Evolutionary conservation across 257 asterid species (phyloP).

Genomic region (Orobanche coerulescens): DNA sequence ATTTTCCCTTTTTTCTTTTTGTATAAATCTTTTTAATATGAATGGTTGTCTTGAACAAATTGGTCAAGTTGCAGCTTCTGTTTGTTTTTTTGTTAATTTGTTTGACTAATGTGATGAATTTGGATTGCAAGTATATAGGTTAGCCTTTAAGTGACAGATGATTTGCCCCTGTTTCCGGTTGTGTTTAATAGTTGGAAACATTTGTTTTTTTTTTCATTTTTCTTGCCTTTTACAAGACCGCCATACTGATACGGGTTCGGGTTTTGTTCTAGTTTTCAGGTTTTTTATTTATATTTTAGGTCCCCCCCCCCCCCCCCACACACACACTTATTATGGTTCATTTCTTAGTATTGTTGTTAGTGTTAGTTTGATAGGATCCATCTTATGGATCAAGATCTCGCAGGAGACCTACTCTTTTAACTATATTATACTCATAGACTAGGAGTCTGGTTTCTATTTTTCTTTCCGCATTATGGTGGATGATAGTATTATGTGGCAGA

Average conservation of each 20-base stretch:
- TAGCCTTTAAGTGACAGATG: neutral
- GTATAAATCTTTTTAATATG: neutral
- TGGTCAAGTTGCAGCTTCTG: constrained; percentile 17
- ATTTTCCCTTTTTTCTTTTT: neutral
- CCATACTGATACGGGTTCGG: too few relatives aligned
- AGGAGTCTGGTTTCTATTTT: neutral
- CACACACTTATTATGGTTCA: too few relatives aligned
- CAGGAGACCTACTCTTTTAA: neutral
- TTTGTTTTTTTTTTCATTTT: too few relatives aligned
- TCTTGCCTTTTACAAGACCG: too few relatives aligned
- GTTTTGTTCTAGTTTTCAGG: too few relatives aligned
- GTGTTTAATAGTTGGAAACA: neutral
- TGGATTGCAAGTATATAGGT: neutral
- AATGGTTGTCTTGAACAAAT: neutral
- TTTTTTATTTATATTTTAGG: too few relatives aligned
- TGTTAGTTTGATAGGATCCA: too few relatives aligned
- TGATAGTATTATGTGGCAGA: constrained; percentile 9
- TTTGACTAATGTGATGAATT: constrained; percentile 5
- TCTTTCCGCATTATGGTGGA: neutral
- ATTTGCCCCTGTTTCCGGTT: neutral
- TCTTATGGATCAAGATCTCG: too few relatives aligned
- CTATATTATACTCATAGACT: neutral
- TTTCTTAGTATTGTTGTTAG: too few relatives aligned
- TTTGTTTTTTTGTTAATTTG: neutral
- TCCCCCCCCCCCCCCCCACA: too few relatives aligned